Percentiles rank a stretch among this genome's conserved stretches.
Conservation (phyloP, 345 rosid species). For the Corchorus capsularis region DNA sequence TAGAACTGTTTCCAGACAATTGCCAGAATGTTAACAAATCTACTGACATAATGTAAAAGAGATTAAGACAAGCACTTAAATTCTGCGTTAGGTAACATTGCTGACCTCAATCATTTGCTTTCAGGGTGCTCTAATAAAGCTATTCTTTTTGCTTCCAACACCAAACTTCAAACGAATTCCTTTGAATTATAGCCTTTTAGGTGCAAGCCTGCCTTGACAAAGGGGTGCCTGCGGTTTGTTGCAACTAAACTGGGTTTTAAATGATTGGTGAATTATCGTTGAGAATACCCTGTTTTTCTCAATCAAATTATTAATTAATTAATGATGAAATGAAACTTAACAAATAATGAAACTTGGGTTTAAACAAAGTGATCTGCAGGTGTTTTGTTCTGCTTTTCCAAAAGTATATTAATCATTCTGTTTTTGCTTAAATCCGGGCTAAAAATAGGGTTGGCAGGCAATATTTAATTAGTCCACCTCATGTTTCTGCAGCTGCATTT, state of each 20-base stretch:
- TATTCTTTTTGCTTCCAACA: background rate
- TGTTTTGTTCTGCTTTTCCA: no score
- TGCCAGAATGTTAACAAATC: no score
- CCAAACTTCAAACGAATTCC: conserved; percentile 8
- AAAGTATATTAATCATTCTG: no score
- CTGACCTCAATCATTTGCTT: background rate
- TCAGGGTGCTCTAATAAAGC: background rate
- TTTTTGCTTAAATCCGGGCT: background rate
- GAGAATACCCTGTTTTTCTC: background rate
- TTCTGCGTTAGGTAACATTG: background rate
- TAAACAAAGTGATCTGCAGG: no score
- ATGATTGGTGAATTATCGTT: background rate
- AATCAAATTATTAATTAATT: background rate
- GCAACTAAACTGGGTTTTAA: background rate
- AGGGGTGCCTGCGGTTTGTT: background rate
- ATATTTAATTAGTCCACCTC: background rate
- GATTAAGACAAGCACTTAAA: background rate
- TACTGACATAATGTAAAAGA: background rate
- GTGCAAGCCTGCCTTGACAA: background rate
- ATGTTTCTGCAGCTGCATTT: background rate
- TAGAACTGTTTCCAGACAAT: no score
- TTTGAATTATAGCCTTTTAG: background rate
- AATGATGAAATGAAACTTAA: background rate
- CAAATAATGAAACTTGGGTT: no score
- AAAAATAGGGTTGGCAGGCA: background rate